Percentiles rank a stretch among this genome's conserved stretches.
These are phyloP conservation scores for Fusarium floridanum DNA, from an alignment of 2,329 filamentous ascomycete species.

Conservation along the genomic window DNA sequence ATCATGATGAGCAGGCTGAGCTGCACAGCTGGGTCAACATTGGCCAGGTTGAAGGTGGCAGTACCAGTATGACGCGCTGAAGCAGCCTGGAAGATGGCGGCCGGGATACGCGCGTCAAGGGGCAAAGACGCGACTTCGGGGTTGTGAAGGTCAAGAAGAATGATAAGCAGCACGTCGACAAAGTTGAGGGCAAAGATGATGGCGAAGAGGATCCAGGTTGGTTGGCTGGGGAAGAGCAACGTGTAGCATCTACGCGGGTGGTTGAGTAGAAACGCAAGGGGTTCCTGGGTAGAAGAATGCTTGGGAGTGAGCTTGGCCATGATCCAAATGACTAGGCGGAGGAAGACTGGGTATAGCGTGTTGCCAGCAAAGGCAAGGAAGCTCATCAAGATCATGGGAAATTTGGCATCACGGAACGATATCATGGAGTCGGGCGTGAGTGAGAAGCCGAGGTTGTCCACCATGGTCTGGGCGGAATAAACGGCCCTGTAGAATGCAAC, in stretches of 20 bases:
- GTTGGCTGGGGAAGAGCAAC: conserved; percentile 69
- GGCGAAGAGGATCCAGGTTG: conserved; percentile 69
- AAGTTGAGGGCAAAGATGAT: conserved; percentile 65
- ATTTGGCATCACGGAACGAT: conserved; percentile 58
- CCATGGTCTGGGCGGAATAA: conserved; percentile 64
- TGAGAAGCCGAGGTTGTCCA: conserved; percentile 65
- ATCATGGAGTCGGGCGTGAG: conserved; percentile 67
- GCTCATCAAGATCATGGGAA: conserved; percentile 60
- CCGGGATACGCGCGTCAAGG: conserved; percentile 59
- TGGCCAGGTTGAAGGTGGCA: conserved; percentile 63
- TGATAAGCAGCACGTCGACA: conserved; percentile 67
- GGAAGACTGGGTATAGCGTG: conserved; percentile 68
- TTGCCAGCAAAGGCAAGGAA: conserved; percentile 65
- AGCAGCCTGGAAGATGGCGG: conserved; percentile 69
- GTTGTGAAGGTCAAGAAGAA: conserved; percentile 64
- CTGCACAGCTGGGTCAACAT: conserved; percentile 66
- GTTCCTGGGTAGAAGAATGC: conserved; percentile 53
- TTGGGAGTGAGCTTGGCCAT: conserved; percentile 61
- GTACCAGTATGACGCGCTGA: conserved; percentile 61
- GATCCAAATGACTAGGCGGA: conserved; percentile 69
- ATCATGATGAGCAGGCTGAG: conserved; percentile 73
- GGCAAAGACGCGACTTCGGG: conserved; percentile 54
- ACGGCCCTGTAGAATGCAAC: conserved; percentile 54
- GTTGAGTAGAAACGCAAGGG: conserved; percentile 69
- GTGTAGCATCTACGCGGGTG: conserved; percentile 74